A percentile compares a stretch with the other conserved stretches of the same genome.
These are phyloP conservation scores for Priceomyces carsonii DNA, from an alignment of 805 yeast species.

Conservation along the genomic window DNA sequence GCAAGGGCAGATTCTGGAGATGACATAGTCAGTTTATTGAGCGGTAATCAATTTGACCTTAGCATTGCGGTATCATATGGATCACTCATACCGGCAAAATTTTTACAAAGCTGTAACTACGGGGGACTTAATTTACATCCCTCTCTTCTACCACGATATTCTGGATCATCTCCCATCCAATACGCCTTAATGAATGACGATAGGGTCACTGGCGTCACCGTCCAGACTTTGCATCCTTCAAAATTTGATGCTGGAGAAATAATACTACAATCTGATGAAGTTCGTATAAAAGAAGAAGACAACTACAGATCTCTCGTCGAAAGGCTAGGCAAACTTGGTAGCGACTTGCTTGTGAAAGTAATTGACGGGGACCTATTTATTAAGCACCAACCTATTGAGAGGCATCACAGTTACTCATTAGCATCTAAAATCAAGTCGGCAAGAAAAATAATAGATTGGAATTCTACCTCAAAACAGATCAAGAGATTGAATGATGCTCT, in stretches of 20 bases:
- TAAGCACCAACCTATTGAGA: constrained; percentile 18
- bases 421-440: constrained; percentile 57
- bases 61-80: constrained; percentile 95
- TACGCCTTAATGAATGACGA: constrained; percentile 69
- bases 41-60: constrained; percentile 46
- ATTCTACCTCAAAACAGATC: constrained; percentile 35
- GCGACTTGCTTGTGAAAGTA: constrained; percentile 50
- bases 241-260: constrained; percentile 81
- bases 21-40: constrained; percentile 34
- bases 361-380: constrained; percentile 33
- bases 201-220: constrained; percentile 71
- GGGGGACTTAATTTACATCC: constrained; percentile 95
- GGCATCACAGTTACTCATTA: constrained; percentile 42
- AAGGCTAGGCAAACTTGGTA: constrained; percentile 62
- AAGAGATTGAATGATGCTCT: constrained; percentile 48
- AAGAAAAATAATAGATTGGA: constrained; percentile 53
- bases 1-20: constrained; percentile 51
- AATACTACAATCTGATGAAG: constrained; percentile 53
- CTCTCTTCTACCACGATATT: constrained; percentile 74
- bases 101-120: constrained; percentile 47
- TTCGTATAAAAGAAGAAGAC: constrained; percentile 43
- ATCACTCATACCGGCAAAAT: constrained; percentile 64
- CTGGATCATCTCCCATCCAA: constrained; percentile 92
- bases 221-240: constrained; percentile 88
- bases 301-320: constrained; percentile 47